Percentiles rank a stretch among this genome's conserved stretches.
Conservation (phyloP, 2,329 filamentous ascomycete species). For the Colletotrichum truncatum region DNA sequence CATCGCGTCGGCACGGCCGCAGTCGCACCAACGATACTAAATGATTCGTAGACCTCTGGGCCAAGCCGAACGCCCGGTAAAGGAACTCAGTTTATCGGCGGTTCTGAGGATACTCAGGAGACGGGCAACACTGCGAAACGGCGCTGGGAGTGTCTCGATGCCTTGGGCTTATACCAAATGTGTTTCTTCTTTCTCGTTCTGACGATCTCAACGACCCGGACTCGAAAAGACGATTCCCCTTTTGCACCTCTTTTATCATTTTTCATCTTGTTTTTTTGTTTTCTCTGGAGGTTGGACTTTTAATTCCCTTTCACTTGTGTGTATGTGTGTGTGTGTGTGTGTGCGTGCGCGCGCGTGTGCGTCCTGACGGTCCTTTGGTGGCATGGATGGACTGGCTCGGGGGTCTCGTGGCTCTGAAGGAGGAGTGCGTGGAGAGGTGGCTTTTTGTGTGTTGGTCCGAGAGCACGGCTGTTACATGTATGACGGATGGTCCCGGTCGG, state of each 20-base stretch:
- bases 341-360: no score
- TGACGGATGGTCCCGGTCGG: background rate
- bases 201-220: constrained; percentile 27
- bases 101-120: constrained; percentile 30
- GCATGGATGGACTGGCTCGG: background rate
- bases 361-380: background rate
- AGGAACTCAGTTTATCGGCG: constrained; percentile 33
- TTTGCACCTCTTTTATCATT: constrained; percentile 33
- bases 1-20: constrained; percentile 32
- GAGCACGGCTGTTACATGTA: background rate
- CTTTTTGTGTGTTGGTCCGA: background rate
- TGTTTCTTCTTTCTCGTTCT: constrained; percentile 29
- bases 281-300: constrained; percentile 15
- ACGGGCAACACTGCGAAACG: constrained; percentile 29
- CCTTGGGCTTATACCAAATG: constrained; percentile 34
- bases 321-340: no score
- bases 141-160: constrained; percentile 31
- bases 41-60: constrained; percentile 46
- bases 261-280: constrained; percentile 28
- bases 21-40: constrained; percentile 40
- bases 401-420: background rate
- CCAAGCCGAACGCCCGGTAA: constrained; percentile 49
- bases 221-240: constrained; percentile 31
- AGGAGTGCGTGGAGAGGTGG: background rate
- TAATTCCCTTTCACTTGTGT: background rate